Base-by-base conservation (phyloP, 2,329 filamentous ascomycete species). In the Arthroderma uncinatum region DNA sequence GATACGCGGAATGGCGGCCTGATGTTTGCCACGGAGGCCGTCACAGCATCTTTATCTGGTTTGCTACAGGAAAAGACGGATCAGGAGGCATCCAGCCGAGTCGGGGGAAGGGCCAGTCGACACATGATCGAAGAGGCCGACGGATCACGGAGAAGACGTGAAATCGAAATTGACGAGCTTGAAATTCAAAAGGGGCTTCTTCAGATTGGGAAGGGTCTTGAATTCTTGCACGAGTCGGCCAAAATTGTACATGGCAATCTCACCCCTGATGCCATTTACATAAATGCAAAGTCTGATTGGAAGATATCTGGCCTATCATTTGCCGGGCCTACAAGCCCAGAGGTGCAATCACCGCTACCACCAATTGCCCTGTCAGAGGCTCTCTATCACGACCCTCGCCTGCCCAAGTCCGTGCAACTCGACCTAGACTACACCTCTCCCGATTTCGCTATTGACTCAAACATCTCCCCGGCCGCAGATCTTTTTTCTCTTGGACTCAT, bases 261-360 rank as follows among this genome's bases (percentile, higher is more conserved):
- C 62, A 97, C 91, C 0, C 93, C 93, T 0, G 92, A 97, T 62
- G 88, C 91, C 16, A 84, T 98, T 62, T 86, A 95, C 62, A 83
- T 98, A 71, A 98, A 98, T 73, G 83, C 88, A 40, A 98, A 98
- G 82, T 95, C 89, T 52, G 93, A 98, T 71, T 98, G 93, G 93
- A 98, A 98, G 71, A 88, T 98, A 60, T 92, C 90, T 64, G 93
- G 92, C n/a, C 79, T 98, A 39, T 83, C 87, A 0, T 98, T 96
- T 70, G 89, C 87, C 68, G 87, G 87, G 48, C 87, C 90, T 12
- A 82, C 88, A 53, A 87, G 90, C 64, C 87, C 87, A 19, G 84
- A 82, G 28, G 84, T 86, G 63, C 78, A 85, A 48, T 87, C 88
- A 2, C 86, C 88, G 2, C 82, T 95, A 53, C 80, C 85, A 42